Evolutionary conservation across 257 asterid species (phyloP), one percentile per base, ranked within the genome.

Genomic region (Solanum sparsipilum): DNA sequence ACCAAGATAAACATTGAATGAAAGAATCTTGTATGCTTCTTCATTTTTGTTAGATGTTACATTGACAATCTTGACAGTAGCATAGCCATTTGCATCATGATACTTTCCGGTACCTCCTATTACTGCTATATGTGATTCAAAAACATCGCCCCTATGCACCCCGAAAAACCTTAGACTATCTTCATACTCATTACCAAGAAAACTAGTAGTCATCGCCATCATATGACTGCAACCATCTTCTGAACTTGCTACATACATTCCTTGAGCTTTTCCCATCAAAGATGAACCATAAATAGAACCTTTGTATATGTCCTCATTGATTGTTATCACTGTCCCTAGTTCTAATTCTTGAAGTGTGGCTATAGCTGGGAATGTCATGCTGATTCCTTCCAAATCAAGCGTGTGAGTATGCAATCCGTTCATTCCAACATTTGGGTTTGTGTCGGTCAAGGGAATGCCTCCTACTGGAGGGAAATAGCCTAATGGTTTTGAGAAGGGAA

Each of bases 91-190:
- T 0, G 98, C 98, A 8, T 93, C 90, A 84, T 93, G 92, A 83
- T 91, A 96, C 92, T 92, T 95, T 6, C 98, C 96, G 0, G 91
- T 92, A 4, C 98, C 98, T 0, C 98, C 98, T 25, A 96, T 94
- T 16, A 96, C 94, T n/a, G 98, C 96, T 78, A 95, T 86, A 34
- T 96, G 90, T 7, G 98, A 94, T 93, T 94, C 93, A 0, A 88
- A 84, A 70, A 92, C 92, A 23, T 95, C 96, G 2, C 92, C 83
- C 90, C 81, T 90, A 86, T 91, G 95, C 65, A 96, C 94, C 2
- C 98, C 98, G 13, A 93, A 96, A 82, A 94, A 91, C 87, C 93
- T 94, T 18, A 96, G 34, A 48, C 93, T 88, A 39, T 95, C 95
- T 1, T 94, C 91, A 5, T 85, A 90, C 32, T 93, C 93, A 46